A percentile compares a stretch with the other conserved stretches of the same genome.
phyloP scores from a whole-genome alignment of 1,284 basidiomycete species.

The Tilletia setariae region DNA sequence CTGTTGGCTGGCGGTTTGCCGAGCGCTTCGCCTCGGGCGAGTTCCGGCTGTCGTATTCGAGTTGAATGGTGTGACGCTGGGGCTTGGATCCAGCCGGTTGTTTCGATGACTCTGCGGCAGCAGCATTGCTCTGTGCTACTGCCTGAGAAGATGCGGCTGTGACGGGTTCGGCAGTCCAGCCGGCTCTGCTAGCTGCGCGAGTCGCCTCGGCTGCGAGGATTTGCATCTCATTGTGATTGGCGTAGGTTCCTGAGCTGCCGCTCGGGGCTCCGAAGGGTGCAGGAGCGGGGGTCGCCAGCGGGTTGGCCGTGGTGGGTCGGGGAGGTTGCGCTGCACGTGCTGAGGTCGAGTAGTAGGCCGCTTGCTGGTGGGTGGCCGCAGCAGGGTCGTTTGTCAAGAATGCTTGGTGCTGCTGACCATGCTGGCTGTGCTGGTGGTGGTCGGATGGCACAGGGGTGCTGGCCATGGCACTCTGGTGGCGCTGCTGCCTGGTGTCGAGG shows the following conservation, averaged over 20 bases:
- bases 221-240: neutral
- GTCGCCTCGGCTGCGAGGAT: neutral
- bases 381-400: neutral
- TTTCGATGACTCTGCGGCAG: slow-evolving; percentile 21
- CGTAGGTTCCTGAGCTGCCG: neutral
- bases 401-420: slow-evolving; percentile 5
- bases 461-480: slow-evolving; percentile 30
- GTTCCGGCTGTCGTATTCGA: slow-evolving; percentile 35
- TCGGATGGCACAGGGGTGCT: slow-evolving; percentile 27
- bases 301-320: slow-evolving; percentile 7
- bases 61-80: slow-evolving; percentile 49
- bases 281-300: neutral
- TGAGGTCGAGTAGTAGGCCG: too few species aligned
- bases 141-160: neutral
- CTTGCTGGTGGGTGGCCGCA: neutral
- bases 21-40: slow-evolving; percentile 18
- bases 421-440: slow-evolving; percentile 9
- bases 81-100: slow-evolving; percentile 35
- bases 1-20: neutral
- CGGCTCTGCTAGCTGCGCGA: neutral
- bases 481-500: slow-evolving; percentile 21
- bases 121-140: neutral
- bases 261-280: neutral
- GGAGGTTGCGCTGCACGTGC: neutral
- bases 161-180: neutral